phyloP scores from a whole-genome alignment of 2,329 filamentous ascomycete genomes.

The Xylaria polymorpha region DNA sequence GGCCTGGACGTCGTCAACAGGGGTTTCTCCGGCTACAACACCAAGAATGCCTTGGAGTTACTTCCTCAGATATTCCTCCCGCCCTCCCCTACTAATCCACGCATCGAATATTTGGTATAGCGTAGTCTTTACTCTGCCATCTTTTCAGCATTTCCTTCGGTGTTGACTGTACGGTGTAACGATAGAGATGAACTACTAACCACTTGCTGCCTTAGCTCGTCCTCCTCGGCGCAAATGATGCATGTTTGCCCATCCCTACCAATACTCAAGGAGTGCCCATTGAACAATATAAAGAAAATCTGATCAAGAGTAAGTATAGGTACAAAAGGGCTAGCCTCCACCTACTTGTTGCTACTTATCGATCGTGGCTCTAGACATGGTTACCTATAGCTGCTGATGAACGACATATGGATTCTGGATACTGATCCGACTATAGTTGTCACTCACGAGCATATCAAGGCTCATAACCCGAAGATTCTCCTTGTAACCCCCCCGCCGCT shows the following conservation, averaged over 20 bases:
- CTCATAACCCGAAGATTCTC: constrained; percentile 78
- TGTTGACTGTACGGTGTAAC: not conserved
- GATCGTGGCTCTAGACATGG: not conserved
- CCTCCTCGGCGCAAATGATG: constrained; percentile 92
- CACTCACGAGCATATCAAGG: constrained; percentile 74
- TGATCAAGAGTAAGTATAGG: constrained; percentile 57
- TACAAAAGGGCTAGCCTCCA: not conserved
- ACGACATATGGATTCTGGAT: constrained; percentile 53
- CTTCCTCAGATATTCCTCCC: constrained; percentile 77
- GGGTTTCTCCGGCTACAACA: constrained; percentile 88
- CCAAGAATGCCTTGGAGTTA: constrained; percentile 75
- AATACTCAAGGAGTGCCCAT: constrained; percentile 82
- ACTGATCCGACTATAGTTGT: constrained; percentile 74
- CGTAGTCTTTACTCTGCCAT: constrained; percentile 1
- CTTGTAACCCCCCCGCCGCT: constrained; percentile 86
- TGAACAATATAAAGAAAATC: constrained; percentile 78
- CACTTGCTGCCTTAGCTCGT: constrained; percentile 64
- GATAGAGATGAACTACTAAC: constrained; percentile 4
- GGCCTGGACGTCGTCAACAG: constrained; percentile 88
- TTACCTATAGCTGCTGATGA: not conserved
- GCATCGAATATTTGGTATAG: constrained; percentile 74
- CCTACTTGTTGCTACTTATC: not conserved
- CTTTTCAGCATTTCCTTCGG: constrained; percentile 32
- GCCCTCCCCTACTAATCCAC: constrained; percentile 66
- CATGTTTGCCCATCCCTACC: constrained; percentile 71